Conservation (phyloP, 2,329 filamentous ascomycete species). For the Calonectria fujianensis region DNA sequence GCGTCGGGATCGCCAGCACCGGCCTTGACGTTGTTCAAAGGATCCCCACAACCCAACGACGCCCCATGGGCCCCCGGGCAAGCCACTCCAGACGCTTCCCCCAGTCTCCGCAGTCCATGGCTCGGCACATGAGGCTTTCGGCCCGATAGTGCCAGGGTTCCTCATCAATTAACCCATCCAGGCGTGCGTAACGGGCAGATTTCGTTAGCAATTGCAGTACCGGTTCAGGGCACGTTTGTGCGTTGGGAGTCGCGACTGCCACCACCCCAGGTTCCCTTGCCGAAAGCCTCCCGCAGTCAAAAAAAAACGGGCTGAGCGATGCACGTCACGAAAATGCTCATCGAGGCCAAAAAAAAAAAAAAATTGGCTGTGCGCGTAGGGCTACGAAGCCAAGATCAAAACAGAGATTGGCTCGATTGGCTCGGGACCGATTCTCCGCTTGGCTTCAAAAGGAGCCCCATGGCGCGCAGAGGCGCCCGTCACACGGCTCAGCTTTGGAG, state of each 20-base stretch:
- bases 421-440: constrained; percentile 7
- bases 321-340: constrained; percentile 20
- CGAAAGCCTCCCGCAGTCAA: constrained; percentile 12
- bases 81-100: constrained; percentile 21
- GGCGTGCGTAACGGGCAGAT: neutral
- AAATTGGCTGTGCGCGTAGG: neutral
- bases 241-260: neutral
- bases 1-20: constrained; percentile 11
- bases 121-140: constrained; percentile 45
- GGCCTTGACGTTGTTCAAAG: constrained; percentile 24
- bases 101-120: constrained; percentile 41
- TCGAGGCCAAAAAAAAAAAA: neutral
- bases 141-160: constrained; percentile 43
- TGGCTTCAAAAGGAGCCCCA: constrained; percentile 10
- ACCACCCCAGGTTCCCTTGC: constrained; percentile 21
- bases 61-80: constrained; percentile 21
- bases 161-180: constrained; percentile 30
- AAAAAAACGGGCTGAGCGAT: constrained; percentile 23
- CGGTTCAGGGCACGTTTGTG: neutral
- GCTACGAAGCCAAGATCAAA: neutral
- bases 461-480: constrained; percentile 21
- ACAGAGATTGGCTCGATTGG: constrained; percentile 9
- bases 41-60: constrained; percentile 31
- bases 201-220: constrained; percentile 35
- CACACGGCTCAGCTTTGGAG: constrained; percentile 8